Base-by-base conservation (phyloP, 495 filamentous ascomycete species). In the Massariosphaeria phaeospora region DNA sequence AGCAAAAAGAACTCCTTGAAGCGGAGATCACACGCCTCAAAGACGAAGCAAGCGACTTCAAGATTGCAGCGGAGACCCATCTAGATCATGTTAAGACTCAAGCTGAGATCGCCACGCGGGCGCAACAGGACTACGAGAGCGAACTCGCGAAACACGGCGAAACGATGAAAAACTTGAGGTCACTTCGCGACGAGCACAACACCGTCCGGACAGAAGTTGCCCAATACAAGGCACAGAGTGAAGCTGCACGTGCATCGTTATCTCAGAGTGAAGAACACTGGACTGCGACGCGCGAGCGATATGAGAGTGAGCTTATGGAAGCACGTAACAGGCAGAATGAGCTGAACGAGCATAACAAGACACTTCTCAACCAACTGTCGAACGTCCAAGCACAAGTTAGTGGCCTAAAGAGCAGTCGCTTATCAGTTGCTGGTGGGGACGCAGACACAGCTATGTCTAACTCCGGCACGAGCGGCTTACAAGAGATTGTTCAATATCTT, bases 101-200 rank as follows among this genome's bases (percentile, higher is more conserved):
- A 70, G 90, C 91, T 20, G 84, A 89, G 21, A 99, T 99, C 66
- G 86, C 94, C 2, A 80, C 88, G 48, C 86, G 87, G 65, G 90
- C 93, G 6, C 94, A 97, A 67, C 84, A 94, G 59, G 89, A 91
- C 55, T 99, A 99, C 62, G 94, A 99, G 67, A 81, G 78, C 45
- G 94, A 97, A 62, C 77, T 97, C 1, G 80, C 95, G 62, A 95
- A 91, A 68, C 94, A 99, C 66, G 91, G 89, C 2, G 89, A 95
- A 54, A 91, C 94, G 13, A 88, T 91, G 1, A 88, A 89, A 70
- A 76, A 80, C 17, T 70, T 97, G 21, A 88, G 94, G 53, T 76
- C 75, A 34, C 72, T 94, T 42, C 86, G 94, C 33, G 74, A 71
- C 8, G 89, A 97, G 59, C 77, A 86, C 67, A 89, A 94, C 63